Percentiles rank a stretch among this genome's conserved stretches.
phyloP scores from a whole-genome alignment of 305 asterid species.

The Andrographis paniculata region DNA sequence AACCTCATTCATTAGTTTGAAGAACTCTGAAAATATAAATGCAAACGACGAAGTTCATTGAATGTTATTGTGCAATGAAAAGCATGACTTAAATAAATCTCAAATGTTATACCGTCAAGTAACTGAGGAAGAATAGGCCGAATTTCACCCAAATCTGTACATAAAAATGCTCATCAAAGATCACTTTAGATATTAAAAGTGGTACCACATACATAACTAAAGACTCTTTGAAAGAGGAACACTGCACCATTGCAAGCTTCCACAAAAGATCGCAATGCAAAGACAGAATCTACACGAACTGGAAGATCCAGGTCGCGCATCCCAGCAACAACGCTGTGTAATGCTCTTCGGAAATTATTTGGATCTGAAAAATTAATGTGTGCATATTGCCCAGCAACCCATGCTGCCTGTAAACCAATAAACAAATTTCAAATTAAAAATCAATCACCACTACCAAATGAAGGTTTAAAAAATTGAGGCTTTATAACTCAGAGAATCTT shows the following conservation, averaged over 20 bases:
- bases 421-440: not conserved
- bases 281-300: conserved; percentile 95
- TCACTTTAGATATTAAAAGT: conserved; percentile 6
- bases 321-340: conserved; percentile 90
- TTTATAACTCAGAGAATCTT: not conserved
- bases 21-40: conserved; percentile 56
- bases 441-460: not conserved
- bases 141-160: conserved; percentile 74
- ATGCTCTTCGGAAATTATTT: conserved; percentile 77
- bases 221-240: conserved; percentile 5
- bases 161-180: conserved; percentile 6
- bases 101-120: conserved; percentile 65
- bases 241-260: conserved; percentile 88
- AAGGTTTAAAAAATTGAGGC: not conserved
- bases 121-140: conserved; percentile 91
- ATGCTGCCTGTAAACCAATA: conserved; percentile 69
- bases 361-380: conserved; percentile 76
- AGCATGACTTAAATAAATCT: conserved; percentile 4
- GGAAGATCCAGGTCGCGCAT: conserved; percentile 99
- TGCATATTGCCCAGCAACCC: conserved; percentile 99
- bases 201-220: not conserved
- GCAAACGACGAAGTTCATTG: conserved; percentile 6
- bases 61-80: conserved; percentile 6
- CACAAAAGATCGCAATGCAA: conserved; percentile 88
- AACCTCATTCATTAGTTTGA: conserved; percentile 95